phyloP scores from a whole-genome alignment of 352 stramenopile species.

The Stramenopiles sp. region DNA sequence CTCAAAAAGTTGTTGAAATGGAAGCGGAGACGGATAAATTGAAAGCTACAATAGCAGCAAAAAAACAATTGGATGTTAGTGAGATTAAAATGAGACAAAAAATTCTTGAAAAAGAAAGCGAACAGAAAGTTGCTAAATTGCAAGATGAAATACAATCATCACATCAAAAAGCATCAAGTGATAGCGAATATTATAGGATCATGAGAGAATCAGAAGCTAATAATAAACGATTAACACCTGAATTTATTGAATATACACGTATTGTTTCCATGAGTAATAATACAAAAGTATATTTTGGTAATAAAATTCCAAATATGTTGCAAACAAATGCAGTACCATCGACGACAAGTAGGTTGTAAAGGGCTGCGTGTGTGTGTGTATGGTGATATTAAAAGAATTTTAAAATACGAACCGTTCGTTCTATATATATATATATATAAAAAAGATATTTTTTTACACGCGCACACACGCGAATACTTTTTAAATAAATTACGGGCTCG shows the following conservation, averaged over 20 bases:
- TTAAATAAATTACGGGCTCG: too few species aligned
- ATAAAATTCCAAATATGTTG: constrained; percentile 10
- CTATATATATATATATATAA: too few species aligned
- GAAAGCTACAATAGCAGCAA: constrained; percentile 1
- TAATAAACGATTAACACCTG: not conserved
- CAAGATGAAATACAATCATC: constrained; percentile 5
- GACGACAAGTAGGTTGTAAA: too few species aligned
- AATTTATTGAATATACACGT: constrained; percentile 6
- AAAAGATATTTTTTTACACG: too few species aligned
- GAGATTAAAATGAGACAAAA: constrained; percentile 4
- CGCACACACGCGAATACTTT: too few species aligned
- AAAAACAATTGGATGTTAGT: constrained; percentile 9
- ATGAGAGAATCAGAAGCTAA: constrained; percentile 9
- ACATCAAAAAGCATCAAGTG: not conserved
- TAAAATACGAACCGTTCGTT: too few species aligned
- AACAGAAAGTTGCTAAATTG: constrained; percentile 6
- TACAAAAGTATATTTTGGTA: constrained; percentile 13
- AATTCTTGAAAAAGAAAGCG: not conserved
- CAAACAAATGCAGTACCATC: too few species aligned
- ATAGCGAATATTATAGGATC: constrained; percentile 7
- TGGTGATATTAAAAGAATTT: too few species aligned
- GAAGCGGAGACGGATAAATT: constrained; percentile 12
- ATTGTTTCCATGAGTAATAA: constrained; percentile 10
- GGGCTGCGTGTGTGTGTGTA: too few species aligned
- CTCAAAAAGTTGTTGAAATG: constrained; percentile 2